phyloP scores from a whole-genome alignment of 257 asterid genomes.

The Penstemon newberryi region DNA sequence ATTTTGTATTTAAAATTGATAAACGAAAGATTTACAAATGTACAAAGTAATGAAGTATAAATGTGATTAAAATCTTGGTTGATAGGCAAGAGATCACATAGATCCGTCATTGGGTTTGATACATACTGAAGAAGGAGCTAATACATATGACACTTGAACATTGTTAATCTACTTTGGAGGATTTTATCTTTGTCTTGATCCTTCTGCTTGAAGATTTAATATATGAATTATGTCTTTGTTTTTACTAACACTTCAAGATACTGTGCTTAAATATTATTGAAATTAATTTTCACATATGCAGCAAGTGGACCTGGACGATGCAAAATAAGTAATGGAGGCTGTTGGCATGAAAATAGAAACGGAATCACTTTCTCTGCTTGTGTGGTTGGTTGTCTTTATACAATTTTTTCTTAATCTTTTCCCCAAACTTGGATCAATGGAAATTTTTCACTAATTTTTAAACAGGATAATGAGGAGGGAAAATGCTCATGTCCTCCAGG shows the following conservation, averaged over 20 bases:
- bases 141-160: not conserved
- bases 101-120: too few relatives aligned
- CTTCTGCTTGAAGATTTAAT: not conserved
- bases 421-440: conserved; percentile 19
- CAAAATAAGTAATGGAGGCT: conserved; percentile 78
- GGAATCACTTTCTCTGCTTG: conserved; percentile 78
- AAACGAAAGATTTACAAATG: too few relatives aligned
- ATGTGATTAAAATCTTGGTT: too few relatives aligned
- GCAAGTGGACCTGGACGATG: conserved; percentile 65
- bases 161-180: not conserved
- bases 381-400: conserved; percentile 53
- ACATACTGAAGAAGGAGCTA: too few relatives aligned
- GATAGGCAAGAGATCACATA: too few relatives aligned
- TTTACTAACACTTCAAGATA: not conserved
- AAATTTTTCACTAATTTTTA: not conserved
- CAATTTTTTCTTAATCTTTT: conserved; percentile 14
- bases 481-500: conserved; percentile 82
- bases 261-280: not conserved
- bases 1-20: too few relatives aligned
- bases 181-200: not conserved
- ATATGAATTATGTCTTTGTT: not conserved
- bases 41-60: too few relatives aligned
- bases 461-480: conserved; percentile 68
- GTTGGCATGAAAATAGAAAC: conserved; percentile 72
- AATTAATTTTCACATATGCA: conserved; percentile 24